These are phyloP conservation scores for Aspergillus sparsus DNA, from an alignment of 495 filamentous ascomycete genomes.

Conservation along the genomic window DNA sequence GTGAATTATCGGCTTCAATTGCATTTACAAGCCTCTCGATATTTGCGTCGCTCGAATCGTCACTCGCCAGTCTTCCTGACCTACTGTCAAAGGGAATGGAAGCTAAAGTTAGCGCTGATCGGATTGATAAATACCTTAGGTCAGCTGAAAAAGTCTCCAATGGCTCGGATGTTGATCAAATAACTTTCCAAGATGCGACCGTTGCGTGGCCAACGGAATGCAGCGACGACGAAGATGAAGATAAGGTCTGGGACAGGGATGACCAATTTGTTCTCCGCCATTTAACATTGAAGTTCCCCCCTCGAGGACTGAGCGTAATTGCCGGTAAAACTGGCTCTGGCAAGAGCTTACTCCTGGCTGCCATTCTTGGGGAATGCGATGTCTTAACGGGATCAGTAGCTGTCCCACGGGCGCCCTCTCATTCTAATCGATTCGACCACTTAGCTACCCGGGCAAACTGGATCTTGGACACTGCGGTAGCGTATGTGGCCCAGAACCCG, in stretches of 20 bases:
- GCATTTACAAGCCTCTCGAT: constrained; percentile 80
- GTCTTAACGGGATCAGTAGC: constrained; percentile 46
- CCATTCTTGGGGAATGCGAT: constrained; percentile 61
- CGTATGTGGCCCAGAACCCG: constrained; percentile 76
- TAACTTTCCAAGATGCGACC: constrained; percentile 67
- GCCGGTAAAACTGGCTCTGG: constrained; percentile 56
- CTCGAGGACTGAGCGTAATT: constrained; percentile 63
- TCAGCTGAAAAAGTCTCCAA: constrained; percentile 64
- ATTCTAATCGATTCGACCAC: constrained; percentile 46
- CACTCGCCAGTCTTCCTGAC: constrained; percentile 70
- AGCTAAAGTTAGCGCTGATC: constrained; percentile 69
- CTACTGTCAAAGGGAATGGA: constrained; percentile 68
- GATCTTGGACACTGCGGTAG: constrained; percentile 66
- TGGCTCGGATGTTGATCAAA: constrained; percentile 53
- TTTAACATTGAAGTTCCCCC: constrained; percentile 64
- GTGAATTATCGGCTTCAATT: constrained; percentile 66
- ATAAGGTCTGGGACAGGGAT: constrained; percentile 44
- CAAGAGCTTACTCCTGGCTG: constrained; percentile 61
- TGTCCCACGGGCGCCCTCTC: constrained; percentile 40
- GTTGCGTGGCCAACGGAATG: constrained; percentile 69
- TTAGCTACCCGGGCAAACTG: constrained; percentile 65
- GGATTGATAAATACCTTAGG: constrained; percentile 71
- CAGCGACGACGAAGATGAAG: constrained; percentile 23
- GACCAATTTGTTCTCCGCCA: constrained; percentile 64
- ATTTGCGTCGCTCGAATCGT: constrained; percentile 70